Percentiles rank a stretch among this genome's conserved stretches.
phyloP scores from a whole-genome alignment of 208 protist species.

The Naegleria fowleri region DNA sequence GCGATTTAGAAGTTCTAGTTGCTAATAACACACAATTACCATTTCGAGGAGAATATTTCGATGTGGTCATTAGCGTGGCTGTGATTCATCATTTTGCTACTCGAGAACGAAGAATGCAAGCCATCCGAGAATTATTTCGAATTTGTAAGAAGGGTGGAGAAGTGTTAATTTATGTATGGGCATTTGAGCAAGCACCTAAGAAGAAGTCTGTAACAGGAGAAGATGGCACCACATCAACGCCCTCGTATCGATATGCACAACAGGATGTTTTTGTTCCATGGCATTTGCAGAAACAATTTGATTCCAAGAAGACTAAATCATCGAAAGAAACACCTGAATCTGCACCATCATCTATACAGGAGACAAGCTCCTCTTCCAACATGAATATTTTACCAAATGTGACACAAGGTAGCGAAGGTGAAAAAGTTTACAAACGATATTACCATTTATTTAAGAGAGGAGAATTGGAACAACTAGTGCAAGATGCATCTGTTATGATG shows the following conservation, averaged over 20 bases:
- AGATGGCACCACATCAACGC: too few relatives aligned
- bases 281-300: slow-evolving; percentile 31
- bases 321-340: not conserved
- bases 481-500: not conserved
- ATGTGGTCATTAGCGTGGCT: slow-evolving; percentile 28
- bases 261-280: slow-evolving; percentile 31
- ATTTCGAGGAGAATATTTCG: slow-evolving; percentile 2
- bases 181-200: slow-evolving; percentile 26
- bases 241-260: not conserved
- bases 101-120: slow-evolving; percentile 20
- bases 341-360: too few relatives aligned
- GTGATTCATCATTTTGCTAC: slow-evolving; percentile 33
- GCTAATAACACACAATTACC: not conserved
- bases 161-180: slow-evolving; percentile 33
- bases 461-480: slow-evolving; percentile 26
- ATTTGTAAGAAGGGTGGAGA: slow-evolving; percentile 19
- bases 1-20: not conserved
- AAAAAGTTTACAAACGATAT: slow-evolving; percentile 29
- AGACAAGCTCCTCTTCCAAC: too few relatives aligned
- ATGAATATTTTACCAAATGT: not conserved
- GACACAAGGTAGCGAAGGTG: not conserved
- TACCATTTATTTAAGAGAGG: slow-evolving; percentile 35
- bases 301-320: not conserved
- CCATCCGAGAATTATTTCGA: slow-evolving; percentile 2
- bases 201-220: not conserved